Conservation (phyloP, 345 rosid genomes). For the Syzygium grande region DNA sequence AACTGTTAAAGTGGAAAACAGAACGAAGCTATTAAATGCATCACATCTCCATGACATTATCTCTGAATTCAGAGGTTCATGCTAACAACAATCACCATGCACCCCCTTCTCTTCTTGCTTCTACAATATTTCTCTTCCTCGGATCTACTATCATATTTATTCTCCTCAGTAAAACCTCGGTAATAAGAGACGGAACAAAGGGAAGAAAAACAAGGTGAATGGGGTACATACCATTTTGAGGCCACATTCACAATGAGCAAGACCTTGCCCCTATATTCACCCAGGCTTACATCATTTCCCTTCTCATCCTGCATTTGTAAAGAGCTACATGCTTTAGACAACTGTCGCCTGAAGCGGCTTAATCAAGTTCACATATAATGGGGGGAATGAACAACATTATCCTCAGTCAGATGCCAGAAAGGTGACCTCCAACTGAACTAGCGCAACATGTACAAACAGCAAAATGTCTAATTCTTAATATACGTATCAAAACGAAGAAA, state of each 20-base stretch:
- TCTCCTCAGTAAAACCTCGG: neutral
- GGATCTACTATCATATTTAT: neutral
- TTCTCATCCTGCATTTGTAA: constrained; percentile 35
- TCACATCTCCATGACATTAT: neutral
- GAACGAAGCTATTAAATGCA: neutral
- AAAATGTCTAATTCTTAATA: neutral
- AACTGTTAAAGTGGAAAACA: neutral
- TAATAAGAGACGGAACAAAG: neutral
- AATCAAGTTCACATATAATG: neutral
- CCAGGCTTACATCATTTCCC: constrained; percentile 45
- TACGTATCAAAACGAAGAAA: neutral
- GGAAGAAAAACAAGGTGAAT: neutral
- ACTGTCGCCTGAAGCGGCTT: neutral
- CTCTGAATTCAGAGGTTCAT: neutral
- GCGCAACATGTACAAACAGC: neutral
- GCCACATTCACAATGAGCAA: constrained; percentile 67
- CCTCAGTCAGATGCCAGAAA: neutral
- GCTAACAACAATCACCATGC: neutral
- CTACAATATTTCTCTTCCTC: neutral
- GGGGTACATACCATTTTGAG: constrained; percentile 42
- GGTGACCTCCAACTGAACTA: neutral
- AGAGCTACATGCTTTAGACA: neutral
- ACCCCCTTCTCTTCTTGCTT: neutral
- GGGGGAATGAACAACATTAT: neutral
- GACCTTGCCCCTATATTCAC: constrained; percentile 50